Conservation (phyloP, 1,284 basidiomycete species). For the Cutaneotrichosporon mucoides region DNA sequence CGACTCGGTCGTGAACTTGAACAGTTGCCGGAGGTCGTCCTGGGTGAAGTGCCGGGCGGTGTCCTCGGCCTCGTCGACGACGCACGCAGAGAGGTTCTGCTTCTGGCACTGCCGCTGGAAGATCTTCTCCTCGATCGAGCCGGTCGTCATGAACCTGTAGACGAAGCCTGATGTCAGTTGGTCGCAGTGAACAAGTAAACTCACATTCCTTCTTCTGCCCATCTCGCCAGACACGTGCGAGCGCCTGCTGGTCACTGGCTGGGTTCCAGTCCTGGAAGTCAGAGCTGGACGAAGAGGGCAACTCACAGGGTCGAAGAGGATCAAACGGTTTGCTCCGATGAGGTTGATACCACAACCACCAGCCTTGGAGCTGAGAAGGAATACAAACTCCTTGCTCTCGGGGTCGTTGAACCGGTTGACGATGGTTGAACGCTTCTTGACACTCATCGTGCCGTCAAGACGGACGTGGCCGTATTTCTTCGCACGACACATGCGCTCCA, state of each 20-base stretch:
- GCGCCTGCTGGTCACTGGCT: constrained; percentile 95
- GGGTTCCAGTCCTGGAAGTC: constrained; percentile 83
- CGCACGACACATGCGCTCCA: constrained; percentile 76
- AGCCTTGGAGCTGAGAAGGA: constrained; percentile 92
- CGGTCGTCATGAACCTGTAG: constrained; percentile 95
- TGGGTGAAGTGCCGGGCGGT: constrained; percentile 92
- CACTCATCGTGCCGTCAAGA: constrained; percentile 89
- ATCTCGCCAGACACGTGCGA: constrained; percentile 98
- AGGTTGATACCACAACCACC: constrained; percentile 98
- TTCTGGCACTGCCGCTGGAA: constrained; percentile 89
- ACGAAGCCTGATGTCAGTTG: constrained; percentile 68
- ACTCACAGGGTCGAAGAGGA: constrained; percentile 91
- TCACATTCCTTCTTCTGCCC: constrained; percentile 98
- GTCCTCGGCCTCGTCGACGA: constrained; percentile 96
- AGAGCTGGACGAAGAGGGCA: constrained; percentile 5
- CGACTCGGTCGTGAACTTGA: constrained; percentile 84
- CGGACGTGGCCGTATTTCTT: constrained; percentile 94
- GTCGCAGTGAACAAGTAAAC: constrained; percentile 25
- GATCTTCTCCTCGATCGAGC: constrained; percentile 98
- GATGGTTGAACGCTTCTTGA: constrained; percentile 92
- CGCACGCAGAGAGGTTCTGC: constrained; percentile 92
- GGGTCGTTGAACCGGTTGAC: constrained; percentile 98
- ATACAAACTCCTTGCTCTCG: constrained; percentile 88
- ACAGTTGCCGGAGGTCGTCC: constrained; percentile 84
- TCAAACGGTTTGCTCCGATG: constrained; percentile 92